A percentile compares a stretch with the other conserved stretches of the same genome.
Evolutionary conservation across 2,329 filamentous ascomycete genomes (phyloP).

Genomic region (Paraphaeosphaeria minitans): DNA sequence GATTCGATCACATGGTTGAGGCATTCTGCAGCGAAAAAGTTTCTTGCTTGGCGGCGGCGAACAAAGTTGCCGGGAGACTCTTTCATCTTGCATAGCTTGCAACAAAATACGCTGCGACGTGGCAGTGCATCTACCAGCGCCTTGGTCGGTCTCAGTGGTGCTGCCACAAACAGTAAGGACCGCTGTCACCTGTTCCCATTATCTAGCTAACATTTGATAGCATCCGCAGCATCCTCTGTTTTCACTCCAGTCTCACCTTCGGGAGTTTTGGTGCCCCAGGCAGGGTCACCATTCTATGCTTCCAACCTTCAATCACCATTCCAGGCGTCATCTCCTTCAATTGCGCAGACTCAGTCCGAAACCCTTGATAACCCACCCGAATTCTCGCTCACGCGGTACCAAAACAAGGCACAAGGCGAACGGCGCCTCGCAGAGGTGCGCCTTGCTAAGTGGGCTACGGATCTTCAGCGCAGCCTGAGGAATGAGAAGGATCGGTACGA

Average conservation of each 20-base stretch:
- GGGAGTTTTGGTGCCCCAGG: constrained; percentile 45
- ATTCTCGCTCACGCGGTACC: constrained; percentile 55
- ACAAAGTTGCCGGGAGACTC: constrained; percentile 38
- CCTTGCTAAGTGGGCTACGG: constrained; percentile 80
- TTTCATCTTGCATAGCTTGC: constrained; percentile 32
- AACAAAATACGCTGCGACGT: constrained; percentile 22
- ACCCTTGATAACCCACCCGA: constrained; percentile 33
- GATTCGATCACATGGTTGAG: constrained; percentile 82
- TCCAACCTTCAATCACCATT: constrained; percentile 44
- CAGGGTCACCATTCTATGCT: constrained; percentile 40
- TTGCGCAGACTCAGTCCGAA: constrained; percentile 34
- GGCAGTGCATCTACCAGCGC: constrained; percentile 33
- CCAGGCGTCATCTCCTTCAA: constrained; percentile 40
- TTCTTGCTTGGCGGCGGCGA: constrained; percentile 69
- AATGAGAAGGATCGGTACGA: constrained; percentile 75
- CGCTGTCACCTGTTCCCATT: not conserved
- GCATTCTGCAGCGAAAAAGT: constrained; percentile 81
- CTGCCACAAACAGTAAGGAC: constrained; percentile 31
- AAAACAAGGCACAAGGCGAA: constrained; percentile 59
- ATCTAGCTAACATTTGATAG: constrained; percentile 23
- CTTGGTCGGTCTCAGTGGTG: constrained; percentile 35
- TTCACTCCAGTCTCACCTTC: constrained; percentile 45
- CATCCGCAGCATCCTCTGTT: constrained; percentile 43
- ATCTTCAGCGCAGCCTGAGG: constrained; percentile 75
- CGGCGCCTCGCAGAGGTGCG: constrained; percentile 70